Evolutionary conservation across 306 rosid genomes (phyloP).

Genomic region (Lablab purpureus): DNA sequence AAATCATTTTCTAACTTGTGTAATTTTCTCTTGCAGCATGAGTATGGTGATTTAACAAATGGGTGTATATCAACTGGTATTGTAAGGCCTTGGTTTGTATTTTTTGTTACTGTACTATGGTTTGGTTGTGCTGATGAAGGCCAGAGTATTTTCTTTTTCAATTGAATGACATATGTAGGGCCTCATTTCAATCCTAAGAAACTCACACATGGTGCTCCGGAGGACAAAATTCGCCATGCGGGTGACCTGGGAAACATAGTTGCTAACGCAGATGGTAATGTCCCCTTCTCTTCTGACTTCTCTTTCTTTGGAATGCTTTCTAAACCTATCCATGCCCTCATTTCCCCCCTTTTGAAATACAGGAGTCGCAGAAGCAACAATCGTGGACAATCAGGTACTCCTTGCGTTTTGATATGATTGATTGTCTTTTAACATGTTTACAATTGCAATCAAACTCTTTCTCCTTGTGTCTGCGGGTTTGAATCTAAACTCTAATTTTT

Average conservation of each 20-base stretch:
- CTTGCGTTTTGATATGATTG: not conserved
- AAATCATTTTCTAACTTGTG: conserved; percentile 3
- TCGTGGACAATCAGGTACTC: conserved; percentile 67
- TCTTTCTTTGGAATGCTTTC: not conserved
- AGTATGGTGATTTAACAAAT: conserved; percentile 80
- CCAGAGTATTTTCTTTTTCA: not conserved
- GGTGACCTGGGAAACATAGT: conserved; percentile 96
- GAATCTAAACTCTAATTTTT: not conserved
- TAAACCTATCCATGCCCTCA: not conserved
- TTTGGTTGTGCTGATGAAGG: not conserved
- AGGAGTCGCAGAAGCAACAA: conserved; percentile 80
- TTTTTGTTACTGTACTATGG: not conserved
- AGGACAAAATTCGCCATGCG: conserved; percentile 80
- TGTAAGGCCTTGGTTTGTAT: conserved; percentile 17
- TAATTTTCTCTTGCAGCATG: conserved; percentile 58
- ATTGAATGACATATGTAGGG: conserved; percentile 53
- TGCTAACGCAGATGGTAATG: conserved; percentile 74
- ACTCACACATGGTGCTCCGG: conserved; percentile 76
- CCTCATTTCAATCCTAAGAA: conserved; percentile 74
- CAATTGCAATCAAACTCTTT: not conserved
- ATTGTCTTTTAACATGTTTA: not conserved
- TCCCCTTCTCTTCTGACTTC: not conserved
- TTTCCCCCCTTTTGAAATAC: conserved; percentile 16
- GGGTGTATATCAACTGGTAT: conserved; percentile 83
- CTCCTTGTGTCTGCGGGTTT: not conserved